Evolutionary conservation across 495 filamentous ascomycete genomes (phyloP).

Genomic region (Aspergillus cavernicola): DNA sequence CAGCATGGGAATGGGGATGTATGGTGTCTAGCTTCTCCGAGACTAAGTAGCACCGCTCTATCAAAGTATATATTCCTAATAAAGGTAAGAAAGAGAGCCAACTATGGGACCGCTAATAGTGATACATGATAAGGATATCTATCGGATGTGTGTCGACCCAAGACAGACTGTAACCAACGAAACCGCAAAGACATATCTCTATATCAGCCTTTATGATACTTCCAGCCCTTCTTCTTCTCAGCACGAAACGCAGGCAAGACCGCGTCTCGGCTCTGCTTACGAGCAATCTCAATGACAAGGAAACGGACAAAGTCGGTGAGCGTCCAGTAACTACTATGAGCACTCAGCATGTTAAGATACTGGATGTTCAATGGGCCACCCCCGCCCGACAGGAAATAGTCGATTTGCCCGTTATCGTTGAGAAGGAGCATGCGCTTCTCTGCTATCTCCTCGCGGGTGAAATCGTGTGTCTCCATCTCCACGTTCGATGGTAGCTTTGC

Average conservation of each 20-base stretch:
- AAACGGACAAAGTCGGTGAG: constrained; percentile 81
- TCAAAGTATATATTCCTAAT: too few relatives aligned
- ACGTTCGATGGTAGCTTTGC: constrained; percentile 80
- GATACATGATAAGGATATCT: too few relatives aligned
- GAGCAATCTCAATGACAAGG: constrained; percentile 80
- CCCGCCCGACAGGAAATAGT: constrained; percentile 77
- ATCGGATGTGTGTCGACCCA: too few relatives aligned
- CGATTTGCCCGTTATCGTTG: constrained; percentile 94
- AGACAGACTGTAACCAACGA: neutral
- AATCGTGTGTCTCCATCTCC: constrained; percentile 94
- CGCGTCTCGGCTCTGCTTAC: constrained; percentile 64
- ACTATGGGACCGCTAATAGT: too few relatives aligned
- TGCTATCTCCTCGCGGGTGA: constrained; percentile 85
- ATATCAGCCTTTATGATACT: constrained; percentile 30
- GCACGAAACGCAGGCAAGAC: constrained; percentile 68
- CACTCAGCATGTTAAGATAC: constrained; percentile 94
- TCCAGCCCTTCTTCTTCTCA: constrained; percentile 62
- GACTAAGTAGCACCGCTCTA: too few relatives aligned
- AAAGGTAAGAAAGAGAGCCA: too few relatives aligned
- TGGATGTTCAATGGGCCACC: constrained; percentile 85
- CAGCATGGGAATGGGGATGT: too few relatives aligned
- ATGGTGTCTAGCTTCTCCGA: too few relatives aligned
- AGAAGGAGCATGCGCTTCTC: constrained; percentile 83
- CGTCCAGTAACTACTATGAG: constrained; percentile 94
- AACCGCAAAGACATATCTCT: neutral